Base-by-base conservation (phyloP, 768 basidiomycete species). In the Amanita rubescens region DNA sequence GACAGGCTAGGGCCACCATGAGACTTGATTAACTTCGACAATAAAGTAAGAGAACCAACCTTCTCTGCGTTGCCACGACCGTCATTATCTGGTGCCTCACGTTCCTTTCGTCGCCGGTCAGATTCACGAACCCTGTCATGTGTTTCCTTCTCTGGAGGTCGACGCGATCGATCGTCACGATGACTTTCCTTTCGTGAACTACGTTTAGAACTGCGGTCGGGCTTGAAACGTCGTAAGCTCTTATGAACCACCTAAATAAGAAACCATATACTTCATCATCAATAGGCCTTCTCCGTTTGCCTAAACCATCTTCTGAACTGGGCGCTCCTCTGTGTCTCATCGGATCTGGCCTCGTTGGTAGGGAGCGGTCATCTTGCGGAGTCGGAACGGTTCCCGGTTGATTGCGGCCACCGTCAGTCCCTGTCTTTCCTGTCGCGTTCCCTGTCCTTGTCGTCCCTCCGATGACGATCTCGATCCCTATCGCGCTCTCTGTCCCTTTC, bases 191-290 rank as follows among this genome's bases (percentile, higher is more conserved):
- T 87, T 46, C 89, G 82, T 54, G 88, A 85, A 55, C 80, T 79
- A n/a, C 89, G 84, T 66, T 91, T 91, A n/a, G 83, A 78, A 32
- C 77, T 75, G 59, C 89, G 80, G 49, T 91, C 89, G 56, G 80
- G 69, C 87, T 90, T 63, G 55, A 47, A 54, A 38, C 46, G 22
- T 15, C 64, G 22, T 30, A n/a, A 24, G 60, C 55, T 57, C 58
- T 49, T 35, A 24, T 43, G 20, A 17, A 22, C 43, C 30, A 32
- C 53, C 44, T 47, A 45, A 51, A 34, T 30, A 53, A 47, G 50
- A 46, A 19, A 35, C 49, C 44, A 71, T 83, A 63, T 63, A 90
- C 88, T 61, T 91, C 88, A 51, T 91, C 89, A 30, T 90, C 89
- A 0, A 74, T 61, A 19, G 76, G 71, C 51, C 89, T 73, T 55